Conservation (phyloP, 2,329 filamentous ascomycete species). For the Cladophialophora bantiana region DNA sequence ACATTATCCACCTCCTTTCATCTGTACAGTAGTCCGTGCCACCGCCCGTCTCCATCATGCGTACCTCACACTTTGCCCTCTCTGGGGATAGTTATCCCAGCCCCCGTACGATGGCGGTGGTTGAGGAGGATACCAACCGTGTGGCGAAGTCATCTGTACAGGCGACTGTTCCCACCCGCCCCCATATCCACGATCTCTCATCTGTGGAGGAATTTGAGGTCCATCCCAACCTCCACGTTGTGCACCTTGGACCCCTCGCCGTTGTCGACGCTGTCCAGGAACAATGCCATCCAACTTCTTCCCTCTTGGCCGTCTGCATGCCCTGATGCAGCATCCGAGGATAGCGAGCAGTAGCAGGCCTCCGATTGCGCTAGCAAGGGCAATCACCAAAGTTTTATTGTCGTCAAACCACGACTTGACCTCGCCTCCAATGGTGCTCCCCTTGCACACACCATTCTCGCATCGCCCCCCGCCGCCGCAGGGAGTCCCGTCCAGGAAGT, state of each 20-base stretch:
- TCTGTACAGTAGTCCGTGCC: background rate
- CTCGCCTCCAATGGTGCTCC: constrained; percentile 72
- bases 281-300: constrained; percentile 24
- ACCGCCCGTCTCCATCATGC: constrained; percentile 17
- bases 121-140: constrained; percentile 36
- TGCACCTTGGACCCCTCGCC: constrained; percentile 11
- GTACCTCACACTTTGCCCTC: constrained; percentile 36
- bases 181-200: constrained; percentile 39
- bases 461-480: constrained; percentile 84
- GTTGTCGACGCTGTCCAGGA: constrained; percentile 5
- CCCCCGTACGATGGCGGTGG: constrained; percentile 35
- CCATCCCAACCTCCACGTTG: constrained; percentile 36
- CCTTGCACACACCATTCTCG: constrained; percentile 77
- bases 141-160: constrained; percentile 18
- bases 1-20: constrained; percentile 1
- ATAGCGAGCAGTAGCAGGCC: constrained; percentile 74
- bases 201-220: constrained; percentile 36
- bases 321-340: constrained; percentile 69
- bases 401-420: constrained; percentile 76
- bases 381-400: constrained; percentile 84
- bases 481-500: constrained; percentile 89
- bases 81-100: constrained; percentile 18
- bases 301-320: constrained; percentile 54
- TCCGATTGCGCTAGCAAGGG: constrained; percentile 74
- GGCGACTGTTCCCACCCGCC: constrained; percentile 22